A percentile compares a stretch with the other conserved stretches of the same genome.
Conservation (phyloP, 2,329 filamentous ascomycete species). For the Lachnellula arida region DNA sequence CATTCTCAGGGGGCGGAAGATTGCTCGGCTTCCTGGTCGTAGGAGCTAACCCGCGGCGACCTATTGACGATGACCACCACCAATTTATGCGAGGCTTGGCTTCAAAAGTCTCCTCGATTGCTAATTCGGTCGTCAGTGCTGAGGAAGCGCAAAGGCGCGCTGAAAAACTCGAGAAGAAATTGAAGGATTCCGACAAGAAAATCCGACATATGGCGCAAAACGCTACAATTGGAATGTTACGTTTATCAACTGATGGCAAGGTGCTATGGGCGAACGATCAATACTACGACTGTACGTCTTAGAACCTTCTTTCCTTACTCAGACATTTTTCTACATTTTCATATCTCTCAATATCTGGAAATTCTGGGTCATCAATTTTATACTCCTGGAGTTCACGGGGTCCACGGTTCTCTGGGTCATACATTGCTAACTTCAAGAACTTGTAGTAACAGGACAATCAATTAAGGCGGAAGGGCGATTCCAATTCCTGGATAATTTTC, state of each 20-base stretch:
- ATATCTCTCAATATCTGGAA: too few relatives aligned
- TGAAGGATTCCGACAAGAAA: conserved; percentile 19
- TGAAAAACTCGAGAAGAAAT: conserved; percentile 16
- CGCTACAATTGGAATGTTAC: conserved; percentile 27
- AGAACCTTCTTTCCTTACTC: too few relatives aligned
- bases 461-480: background rate
- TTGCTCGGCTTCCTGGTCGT: conserved; percentile 24
- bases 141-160: conserved; percentile 21
- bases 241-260: conserved; percentile 11
- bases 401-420: too few relatives aligned
- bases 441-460: conserved; percentile 2
- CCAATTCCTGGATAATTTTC: conserved; percentile 21
- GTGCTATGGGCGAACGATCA: background rate
- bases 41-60: conserved; percentile 25
- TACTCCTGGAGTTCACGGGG: too few relatives aligned
- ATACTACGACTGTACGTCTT: background rate
- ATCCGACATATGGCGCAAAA: conserved; percentile 29
- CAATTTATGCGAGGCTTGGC: conserved; percentile 25
- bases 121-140: conserved; percentile 19
- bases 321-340: too few relatives aligned
- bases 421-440: too few relatives aligned
- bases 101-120: conserved; percentile 21
- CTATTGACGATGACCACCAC: conserved; percentile 22
- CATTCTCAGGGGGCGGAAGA: conserved; percentile 14
- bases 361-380: too few relatives aligned